Conservation (phyloP, 192 early-diverging fungal species). For the Coemansia sp. region DNA sequence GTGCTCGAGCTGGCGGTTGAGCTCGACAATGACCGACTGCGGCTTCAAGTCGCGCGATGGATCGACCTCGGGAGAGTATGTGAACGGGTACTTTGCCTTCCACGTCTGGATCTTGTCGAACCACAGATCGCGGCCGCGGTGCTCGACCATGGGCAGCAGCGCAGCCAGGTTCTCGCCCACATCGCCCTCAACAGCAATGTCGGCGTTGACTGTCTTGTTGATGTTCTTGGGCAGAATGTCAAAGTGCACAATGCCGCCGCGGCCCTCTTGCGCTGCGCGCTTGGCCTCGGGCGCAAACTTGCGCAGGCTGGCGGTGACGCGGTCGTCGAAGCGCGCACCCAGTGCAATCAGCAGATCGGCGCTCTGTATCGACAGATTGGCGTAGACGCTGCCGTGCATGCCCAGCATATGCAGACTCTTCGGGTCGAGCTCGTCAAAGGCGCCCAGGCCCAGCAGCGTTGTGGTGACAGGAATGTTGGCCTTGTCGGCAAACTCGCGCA, state of each 20-base stretch:
- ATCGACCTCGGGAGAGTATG: constrained; percentile 62
- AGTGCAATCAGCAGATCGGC: constrained; percentile 94
- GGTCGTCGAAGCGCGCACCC: constrained; percentile 97
- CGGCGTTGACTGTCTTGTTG: constrained; percentile 95
- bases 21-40: constrained; percentile 91
- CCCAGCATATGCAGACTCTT: constrained; percentile 95
- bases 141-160: constrained; percentile 76
- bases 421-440: constrained; percentile 89
- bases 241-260: constrained; percentile 97
- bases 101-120: constrained; percentile 76
- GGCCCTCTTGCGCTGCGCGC: constrained; percentile 79
- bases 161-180: constrained; percentile 82
- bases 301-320: constrained; percentile 89
- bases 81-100: constrained; percentile 93
- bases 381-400: constrained; percentile 98
- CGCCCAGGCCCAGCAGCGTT: constrained; percentile 90
- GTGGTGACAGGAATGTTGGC: constrained; percentile 97
- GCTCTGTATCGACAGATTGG: constrained; percentile 96
- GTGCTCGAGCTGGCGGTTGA: constrained; percentile 77
- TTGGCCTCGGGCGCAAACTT: constrained; percentile 93
- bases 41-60: constrained; percentile 77
- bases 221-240: constrained; percentile 99
- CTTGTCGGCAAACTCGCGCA: constrained; percentile 80
- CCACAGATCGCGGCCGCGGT: constrained; percentile 76
- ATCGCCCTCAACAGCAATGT: constrained; percentile 92